Evolutionary conservation across 192 early-diverging fungal genomes (phyloP).

Genomic region (Umbelopsis sp.): DNA sequence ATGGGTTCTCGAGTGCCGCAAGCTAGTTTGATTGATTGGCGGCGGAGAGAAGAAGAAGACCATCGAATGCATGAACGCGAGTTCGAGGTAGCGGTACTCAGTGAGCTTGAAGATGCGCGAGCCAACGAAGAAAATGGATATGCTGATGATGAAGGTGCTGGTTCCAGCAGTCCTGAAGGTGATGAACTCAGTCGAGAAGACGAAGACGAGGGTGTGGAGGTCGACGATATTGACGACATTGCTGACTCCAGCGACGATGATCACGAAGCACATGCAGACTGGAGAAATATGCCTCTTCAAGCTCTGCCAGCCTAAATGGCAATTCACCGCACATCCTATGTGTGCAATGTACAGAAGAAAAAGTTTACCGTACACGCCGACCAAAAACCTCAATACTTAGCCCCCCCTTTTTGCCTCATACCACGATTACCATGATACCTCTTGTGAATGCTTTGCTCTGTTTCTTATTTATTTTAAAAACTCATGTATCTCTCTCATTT

Average conservation of each 20-base stretch:
- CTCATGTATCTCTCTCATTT: no score
- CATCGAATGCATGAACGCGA: background rate
- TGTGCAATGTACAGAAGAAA: no score
- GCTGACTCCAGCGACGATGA: background rate
- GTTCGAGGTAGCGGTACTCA: background rate
- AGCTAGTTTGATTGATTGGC: slow-evolving; percentile 7
- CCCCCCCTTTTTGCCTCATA: no score
- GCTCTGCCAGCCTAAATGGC: background rate
- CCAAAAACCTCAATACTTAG: no score
- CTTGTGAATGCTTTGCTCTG: no score
- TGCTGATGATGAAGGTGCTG: slow-evolving; percentile 13
- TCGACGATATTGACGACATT: background rate
- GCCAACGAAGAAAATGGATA: slow-evolving; percentile 11
- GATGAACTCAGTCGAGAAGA: slow-evolving; percentile 9
- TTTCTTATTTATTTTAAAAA: no score
- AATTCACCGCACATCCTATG: no score
- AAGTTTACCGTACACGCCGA: no score
- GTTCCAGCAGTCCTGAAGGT: background rate
- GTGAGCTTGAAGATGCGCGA: background rate
- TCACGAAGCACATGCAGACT: background rate
- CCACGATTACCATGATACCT: no score
- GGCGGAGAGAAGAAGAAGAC: slow-evolving; percentile 6
- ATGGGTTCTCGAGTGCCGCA: background rate
- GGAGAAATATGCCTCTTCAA: slow-evolving; percentile 16
- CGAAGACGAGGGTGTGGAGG: slow-evolving; percentile 11